Evolutionary conservation across 202 grass and related monocot genomes (phyloP).

Genomic region (Dendrocalamus latiflorus): DNA sequence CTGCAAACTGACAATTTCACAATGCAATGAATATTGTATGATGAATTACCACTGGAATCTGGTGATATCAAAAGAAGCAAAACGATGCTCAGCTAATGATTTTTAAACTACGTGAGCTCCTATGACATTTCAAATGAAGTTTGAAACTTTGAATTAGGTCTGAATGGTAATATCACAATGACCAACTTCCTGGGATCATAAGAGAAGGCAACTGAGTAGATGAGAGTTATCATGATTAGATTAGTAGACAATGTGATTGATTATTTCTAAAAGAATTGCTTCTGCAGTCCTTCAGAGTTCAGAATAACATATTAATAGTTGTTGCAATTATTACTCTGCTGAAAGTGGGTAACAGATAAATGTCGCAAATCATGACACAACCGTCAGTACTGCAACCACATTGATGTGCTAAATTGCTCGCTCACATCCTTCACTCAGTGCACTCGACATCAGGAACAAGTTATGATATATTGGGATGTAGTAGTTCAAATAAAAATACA

Average conservation of each 20-base stretch:
- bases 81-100: background rate
- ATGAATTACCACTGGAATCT: background rate
- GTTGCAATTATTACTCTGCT: background rate
- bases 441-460: slow-evolving; percentile 1
- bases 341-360: background rate
- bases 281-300: background rate
- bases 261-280: background rate
- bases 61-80: background rate
- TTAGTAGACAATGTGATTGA: background rate
- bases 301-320: background rate
- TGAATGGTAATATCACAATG: background rate
- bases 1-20: background rate
- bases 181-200: background rate
- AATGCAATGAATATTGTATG: background rate
- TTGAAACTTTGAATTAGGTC: background rate
- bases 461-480: background rate
- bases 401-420: background rate
- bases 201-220: background rate
- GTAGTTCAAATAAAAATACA: background rate
- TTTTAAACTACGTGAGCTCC: background rate
- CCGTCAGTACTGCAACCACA: background rate
- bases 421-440: background rate
- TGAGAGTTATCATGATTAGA: background rate
- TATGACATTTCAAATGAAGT: background rate
- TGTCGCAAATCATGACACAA: background rate